phyloP scores from a whole-genome alignment of 441 rosid genomes.

The Kokia cookei region DNA sequence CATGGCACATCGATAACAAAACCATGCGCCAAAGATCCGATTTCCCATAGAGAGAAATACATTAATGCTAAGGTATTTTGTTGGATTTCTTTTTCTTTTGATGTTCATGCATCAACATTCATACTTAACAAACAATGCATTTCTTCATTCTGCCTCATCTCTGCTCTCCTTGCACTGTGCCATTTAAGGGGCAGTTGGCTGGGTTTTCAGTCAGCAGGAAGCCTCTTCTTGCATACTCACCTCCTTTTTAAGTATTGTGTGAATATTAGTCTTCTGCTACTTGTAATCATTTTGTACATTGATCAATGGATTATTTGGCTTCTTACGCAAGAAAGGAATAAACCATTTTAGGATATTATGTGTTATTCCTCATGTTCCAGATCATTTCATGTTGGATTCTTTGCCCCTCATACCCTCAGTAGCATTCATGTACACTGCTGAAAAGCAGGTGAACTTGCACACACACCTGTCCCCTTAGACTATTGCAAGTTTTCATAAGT shows the following conservation, averaged over 20 bases:
- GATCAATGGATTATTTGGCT: conserved; percentile 3
- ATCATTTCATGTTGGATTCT: not conserved
- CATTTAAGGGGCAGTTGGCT: not conserved
- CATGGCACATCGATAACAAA: conserved; percentile 38
- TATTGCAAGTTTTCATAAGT: not conserved
- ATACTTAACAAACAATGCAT: not conserved
- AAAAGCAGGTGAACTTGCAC: not conserved
- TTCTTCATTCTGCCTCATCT: not conserved
- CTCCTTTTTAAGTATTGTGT: not conserved
- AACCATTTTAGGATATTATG: not conserved
- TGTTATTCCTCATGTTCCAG: not conserved
- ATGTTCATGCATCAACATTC: not conserved
- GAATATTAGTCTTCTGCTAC: not conserved
- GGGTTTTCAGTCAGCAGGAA: not conserved
- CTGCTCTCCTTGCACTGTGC: not conserved
- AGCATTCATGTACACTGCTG: not conserved
- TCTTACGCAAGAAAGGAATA: not conserved
- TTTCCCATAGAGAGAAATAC: conserved; percentile 63
- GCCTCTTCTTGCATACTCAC: not conserved
- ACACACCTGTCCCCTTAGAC: not conserved
- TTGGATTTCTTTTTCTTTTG: not conserved
- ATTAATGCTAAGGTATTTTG: conserved; percentile 68
- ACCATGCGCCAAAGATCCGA: conserved; percentile 57
- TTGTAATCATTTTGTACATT: not conserved
- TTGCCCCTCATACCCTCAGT: not conserved